Percentiles rank a stretch among this genome's conserved stretches.
Conservation (phyloP, 192 early-diverging fungal genomes). For the Coemansia sp. region DNA sequence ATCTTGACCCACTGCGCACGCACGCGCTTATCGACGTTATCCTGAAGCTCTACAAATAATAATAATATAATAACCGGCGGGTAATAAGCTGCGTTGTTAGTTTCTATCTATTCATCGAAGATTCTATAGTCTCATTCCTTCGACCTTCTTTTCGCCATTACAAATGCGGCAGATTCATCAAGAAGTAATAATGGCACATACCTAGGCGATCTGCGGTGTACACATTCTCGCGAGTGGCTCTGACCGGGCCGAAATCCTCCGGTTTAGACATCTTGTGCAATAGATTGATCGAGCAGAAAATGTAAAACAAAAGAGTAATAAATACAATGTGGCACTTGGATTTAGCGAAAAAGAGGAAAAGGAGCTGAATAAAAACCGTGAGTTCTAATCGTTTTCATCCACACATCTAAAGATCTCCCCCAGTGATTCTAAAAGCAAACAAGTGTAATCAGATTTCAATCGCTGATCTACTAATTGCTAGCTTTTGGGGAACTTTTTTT, state of each 20-base stretch:
- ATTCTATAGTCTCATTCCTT: neutral
- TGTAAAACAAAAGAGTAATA: neutral
- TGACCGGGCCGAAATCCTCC: constrained; percentile 23
- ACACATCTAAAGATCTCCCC: too few relatives aligned
- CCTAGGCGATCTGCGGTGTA: constrained; percentile 57
- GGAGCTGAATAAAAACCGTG: too few relatives aligned
- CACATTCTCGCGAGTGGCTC: constrained; percentile 53
- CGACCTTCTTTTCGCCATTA: neutral
- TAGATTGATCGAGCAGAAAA: constrained; percentile 1
- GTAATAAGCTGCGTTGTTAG: neutral
- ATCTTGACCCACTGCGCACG: constrained; percentile 90
- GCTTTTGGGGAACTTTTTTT: neutral
- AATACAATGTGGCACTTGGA: too few relatives aligned
- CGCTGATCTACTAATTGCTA: neutral
- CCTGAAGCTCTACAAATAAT: constrained; percentile 42
- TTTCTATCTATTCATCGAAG: neutral
- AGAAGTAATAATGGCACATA: constrained; percentile 8
- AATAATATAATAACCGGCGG: neutral
- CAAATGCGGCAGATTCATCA: neutral
- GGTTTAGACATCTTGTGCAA: neutral
- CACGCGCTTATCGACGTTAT: constrained; percentile 71
- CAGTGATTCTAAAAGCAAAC: too few relatives aligned
- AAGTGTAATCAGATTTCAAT: neutral
- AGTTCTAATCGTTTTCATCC: too few relatives aligned
- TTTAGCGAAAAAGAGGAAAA: too few relatives aligned